phyloP scores from a whole-genome alignment of 2,329 filamentous ascomycete genomes.

The Paecilomyces variotii region DNA sequence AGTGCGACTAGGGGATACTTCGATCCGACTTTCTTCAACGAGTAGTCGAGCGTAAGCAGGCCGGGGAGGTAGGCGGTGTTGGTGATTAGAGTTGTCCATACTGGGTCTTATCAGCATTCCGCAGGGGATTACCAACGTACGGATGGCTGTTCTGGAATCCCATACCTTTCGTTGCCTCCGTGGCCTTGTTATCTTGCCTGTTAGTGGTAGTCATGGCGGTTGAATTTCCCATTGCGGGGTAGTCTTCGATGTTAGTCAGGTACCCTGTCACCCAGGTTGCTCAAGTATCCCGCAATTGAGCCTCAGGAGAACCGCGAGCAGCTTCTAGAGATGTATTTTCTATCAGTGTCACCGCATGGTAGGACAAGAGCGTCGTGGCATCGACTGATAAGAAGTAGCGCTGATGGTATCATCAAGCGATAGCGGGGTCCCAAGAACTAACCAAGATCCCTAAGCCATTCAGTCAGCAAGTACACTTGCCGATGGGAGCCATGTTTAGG shows the following conservation, averaged over 20 bases:
- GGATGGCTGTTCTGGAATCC: background rate
- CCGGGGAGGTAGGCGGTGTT: constrained; percentile 75
- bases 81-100: constrained; percentile 84
- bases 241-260: background rate
- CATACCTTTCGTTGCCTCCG: background rate
- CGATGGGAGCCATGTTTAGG: background rate
- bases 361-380: background rate
- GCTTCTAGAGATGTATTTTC: background rate
- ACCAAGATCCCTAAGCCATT: background rate
- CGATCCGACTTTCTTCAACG: constrained; percentile 56
- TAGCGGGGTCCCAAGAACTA: background rate
- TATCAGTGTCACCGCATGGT: background rate
- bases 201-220: background rate
- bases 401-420: background rate
- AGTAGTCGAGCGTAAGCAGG: constrained; percentile 72
- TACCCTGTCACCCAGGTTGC: background rate
- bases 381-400: background rate
- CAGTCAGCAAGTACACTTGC: background rate
- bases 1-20: constrained; percentile 74
- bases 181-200: background rate
- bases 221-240: background rate
- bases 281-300: background rate
- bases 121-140: background rate
- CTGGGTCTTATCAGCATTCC: constrained; percentile 36
- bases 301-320: background rate